Conservation (phyloP, 371 early-diverging fungal species). For the Zychaea mexicana region DNA sequence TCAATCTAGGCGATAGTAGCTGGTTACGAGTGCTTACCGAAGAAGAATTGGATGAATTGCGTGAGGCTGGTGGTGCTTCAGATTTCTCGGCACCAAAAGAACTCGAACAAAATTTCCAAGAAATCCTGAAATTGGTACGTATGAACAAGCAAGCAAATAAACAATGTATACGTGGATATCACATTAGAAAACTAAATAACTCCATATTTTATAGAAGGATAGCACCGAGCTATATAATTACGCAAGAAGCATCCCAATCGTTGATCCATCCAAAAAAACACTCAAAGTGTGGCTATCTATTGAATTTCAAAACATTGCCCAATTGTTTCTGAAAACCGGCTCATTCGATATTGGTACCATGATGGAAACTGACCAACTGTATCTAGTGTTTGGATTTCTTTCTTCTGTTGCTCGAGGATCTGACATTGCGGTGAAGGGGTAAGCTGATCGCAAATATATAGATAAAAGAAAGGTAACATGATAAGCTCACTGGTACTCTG, state of each 20-base stretch:
- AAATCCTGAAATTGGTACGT: too few relatives aligned
- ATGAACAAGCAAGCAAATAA: too few relatives aligned
- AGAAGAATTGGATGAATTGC: not conserved
- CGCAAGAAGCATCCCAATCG: too few relatives aligned
- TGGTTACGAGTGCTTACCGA: not conserved
- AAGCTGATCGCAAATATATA: not conserved
- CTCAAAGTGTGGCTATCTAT: too few relatives aligned
- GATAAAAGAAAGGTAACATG: not conserved
- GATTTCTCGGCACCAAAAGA: too few relatives aligned
- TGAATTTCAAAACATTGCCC: not conserved
- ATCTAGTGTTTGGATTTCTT: not conserved
- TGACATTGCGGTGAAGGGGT: not conserved
- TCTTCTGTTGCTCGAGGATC: not conserved
- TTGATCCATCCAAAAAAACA: too few relatives aligned
- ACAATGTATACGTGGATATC: too few relatives aligned
- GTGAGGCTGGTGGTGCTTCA: not conserved
- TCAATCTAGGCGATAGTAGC: not conserved
- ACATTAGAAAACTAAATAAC: too few relatives aligned
- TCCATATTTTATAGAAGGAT: too few relatives aligned
- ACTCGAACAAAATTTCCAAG: too few relatives aligned
- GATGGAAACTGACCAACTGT: constrained; percentile 2
- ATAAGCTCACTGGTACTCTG: not conserved
- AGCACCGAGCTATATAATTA: too few relatives aligned
- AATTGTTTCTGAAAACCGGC: not conserved
- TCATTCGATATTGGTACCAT: not conserved